phyloP scores from a whole-genome alignment of 768 basidiomycete genomes.

The Gymnopilus junonius region DNA sequence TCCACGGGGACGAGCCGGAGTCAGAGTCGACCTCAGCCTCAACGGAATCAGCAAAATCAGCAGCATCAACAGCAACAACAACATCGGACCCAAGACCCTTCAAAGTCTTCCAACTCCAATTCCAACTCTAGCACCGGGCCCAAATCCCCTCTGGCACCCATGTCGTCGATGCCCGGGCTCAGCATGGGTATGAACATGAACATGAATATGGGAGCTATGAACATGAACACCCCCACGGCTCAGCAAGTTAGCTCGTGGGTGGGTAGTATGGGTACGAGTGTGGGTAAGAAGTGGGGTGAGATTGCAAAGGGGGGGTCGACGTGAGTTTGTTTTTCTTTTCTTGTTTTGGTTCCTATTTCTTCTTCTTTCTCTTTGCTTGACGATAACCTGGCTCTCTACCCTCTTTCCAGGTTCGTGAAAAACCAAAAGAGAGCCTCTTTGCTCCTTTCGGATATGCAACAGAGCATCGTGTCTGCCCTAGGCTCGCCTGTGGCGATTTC shows the following conservation, averaged over 20 bases:
- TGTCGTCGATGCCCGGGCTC: conserved; percentile 19
- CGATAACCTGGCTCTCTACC: too few species aligned
- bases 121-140: neutral
- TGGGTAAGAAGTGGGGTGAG: conserved; percentile 66
- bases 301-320: conserved; percentile 51
- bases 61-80: neutral
- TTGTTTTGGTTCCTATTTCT: neutral
- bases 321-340: conserved; percentile 44
- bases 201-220: conserved; percentile 11
- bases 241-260: conserved; percentile 51
- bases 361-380: neutral
- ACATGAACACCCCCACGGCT: conserved; percentile 15
- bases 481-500: conserved; percentile 26
- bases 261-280: conserved; percentile 60
- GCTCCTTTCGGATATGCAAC: conserved; percentile 68
- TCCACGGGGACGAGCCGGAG: neutral
- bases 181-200: conserved; percentile 5
- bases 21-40: neutral
- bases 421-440: conserved; percentile 71
- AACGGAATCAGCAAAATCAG: neutral
- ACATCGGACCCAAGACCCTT: too few species aligned
- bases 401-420: conserved; percentile 75
- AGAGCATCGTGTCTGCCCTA: conserved; percentile 54
- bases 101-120: neutral
- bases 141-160: neutral